Conservation (phyloP, 768 basidiomycete genomes). For the Xerocomellus amylosporus region DNA sequence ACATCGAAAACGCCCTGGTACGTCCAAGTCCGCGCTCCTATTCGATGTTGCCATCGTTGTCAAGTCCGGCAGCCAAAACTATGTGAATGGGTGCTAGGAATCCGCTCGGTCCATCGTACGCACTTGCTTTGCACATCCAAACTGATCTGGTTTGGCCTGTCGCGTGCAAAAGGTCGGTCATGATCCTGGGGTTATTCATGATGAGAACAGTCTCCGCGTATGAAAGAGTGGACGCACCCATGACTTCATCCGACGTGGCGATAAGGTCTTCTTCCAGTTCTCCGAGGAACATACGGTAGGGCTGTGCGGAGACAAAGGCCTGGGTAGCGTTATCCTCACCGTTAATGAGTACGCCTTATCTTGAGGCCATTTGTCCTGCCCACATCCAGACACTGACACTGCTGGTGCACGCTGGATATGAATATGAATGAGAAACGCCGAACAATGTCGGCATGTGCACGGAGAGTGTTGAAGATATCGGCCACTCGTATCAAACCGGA, state of each 20-base stretch:
- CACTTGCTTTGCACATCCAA: background rate
- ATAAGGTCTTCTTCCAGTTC: slow-evolving; percentile 12
- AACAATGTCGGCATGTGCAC: slow-evolving; percentile 13
- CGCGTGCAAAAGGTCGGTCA: too few species aligned
- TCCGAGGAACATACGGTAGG: slow-evolving; percentile 16
- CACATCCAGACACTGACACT: background rate
- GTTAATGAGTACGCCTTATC: slow-evolving; percentile 10
- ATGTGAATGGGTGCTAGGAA: background rate
- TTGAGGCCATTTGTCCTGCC: background rate
- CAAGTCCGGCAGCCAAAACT: background rate
- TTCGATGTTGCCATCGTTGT: background rate
- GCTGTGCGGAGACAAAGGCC: slow-evolving; percentile 5
- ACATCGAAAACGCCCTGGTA: background rate
- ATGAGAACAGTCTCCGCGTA: background rate
- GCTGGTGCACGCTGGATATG: background rate
- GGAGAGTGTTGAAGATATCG: slow-evolving; percentile 8
- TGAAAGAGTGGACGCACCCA: slow-evolving; percentile 4
- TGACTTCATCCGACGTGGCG: slow-evolving; percentile 10
- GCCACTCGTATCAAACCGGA: slow-evolving; percentile 17
- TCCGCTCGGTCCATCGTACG: background rate
- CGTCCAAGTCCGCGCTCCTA: background rate
- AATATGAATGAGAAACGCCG: slow-evolving; percentile 13
- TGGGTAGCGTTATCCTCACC: background rate
- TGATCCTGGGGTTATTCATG: background rate
- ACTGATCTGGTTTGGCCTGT: background rate